Conservation (phyloP, 1,139 yeast species). For the Zhuliangozyma blackwelliae region DNA sequence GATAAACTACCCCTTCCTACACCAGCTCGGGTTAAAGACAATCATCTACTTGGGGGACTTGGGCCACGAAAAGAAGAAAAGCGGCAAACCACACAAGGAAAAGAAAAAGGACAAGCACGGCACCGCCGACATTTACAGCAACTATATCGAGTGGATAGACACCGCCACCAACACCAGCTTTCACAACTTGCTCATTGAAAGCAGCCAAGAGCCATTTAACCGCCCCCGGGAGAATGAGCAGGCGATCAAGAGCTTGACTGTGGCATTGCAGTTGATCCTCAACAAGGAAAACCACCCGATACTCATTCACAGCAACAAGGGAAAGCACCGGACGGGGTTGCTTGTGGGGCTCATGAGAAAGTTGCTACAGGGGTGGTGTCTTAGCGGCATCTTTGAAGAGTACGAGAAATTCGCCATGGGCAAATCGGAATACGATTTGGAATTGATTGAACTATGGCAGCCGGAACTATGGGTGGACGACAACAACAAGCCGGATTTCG, state of each 20-base stretch:
- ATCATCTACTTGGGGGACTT: conserved; percentile 81
- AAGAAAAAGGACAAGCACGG: conserved; percentile 28
- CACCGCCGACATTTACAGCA: conserved; percentile 33
- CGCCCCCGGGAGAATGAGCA: conserved; percentile 41
- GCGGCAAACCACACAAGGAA: conserved; percentile 37
- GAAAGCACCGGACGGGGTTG: conserved; percentile 92
- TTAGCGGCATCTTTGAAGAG: conserved; percentile 90
- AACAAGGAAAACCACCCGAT: conserved; percentile 79
- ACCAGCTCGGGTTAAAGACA: conserved; percentile 66
- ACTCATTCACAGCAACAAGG: conserved; percentile 87
- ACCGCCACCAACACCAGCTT: conserved; percentile 50
- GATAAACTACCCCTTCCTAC: conserved; percentile 72
- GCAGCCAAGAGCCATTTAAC: conserved; percentile 73
- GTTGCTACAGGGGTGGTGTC: conserved; percentile 85
- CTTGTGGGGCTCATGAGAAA: conserved; percentile 85
- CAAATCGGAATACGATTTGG: conserved; percentile 87
- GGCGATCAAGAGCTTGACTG: conserved; percentile 47
- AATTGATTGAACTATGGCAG: conserved; percentile 50
- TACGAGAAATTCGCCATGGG: conserved; percentile 91
- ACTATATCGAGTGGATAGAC: conserved; percentile 63
- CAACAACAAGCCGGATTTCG: conserved; percentile 33
- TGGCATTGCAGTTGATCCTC: conserved; percentile 60
- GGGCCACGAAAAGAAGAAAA: conserved; percentile 27
- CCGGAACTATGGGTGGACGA: conserved; percentile 38
- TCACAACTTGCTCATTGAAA: conserved; percentile 59